Evolutionary conservation across 1,284 basidiomycete species (phyloP), one percentile per base, ranked within the genome.

Genomic region (Sanghuangporus baumii): DNA sequence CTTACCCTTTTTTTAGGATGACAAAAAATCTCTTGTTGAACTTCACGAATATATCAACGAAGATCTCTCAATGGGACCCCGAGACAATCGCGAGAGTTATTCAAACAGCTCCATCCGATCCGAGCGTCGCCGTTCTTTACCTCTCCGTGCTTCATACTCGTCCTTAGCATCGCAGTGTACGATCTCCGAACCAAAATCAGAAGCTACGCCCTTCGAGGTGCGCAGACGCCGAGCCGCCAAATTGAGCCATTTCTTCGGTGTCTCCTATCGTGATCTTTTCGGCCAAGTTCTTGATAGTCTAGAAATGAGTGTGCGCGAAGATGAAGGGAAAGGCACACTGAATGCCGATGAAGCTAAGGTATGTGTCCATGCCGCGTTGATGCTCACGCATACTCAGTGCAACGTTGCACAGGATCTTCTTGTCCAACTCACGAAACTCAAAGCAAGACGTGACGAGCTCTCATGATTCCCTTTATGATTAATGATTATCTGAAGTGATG

Each of bases 161-260:
- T 89, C 87, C 7, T 70, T 88, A 57, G 71, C 78, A 11, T 85
- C 86, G 18, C 83, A 84, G 57, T 76, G 74, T 61, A 73, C 70
- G 31, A 14, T 74, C 26, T 63, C 75, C 61, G 74, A 72, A 55
- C 74, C 80, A 26, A 75, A 78, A 60, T 76, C 80, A 1, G 78
- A 83, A 58, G 71, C 76, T 60, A 77, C 76, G 9, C 78, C 78
- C 65, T 91, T 92, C 77, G 86, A 91, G 71, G 73, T 80, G 63
- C 84, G 90, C 54, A 79, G 91, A 57, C 78, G 84, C 43, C 79
- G 86, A 58, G 90, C 89, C 2, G 89, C 90, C 61, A 93, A 93
- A 76, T 77, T 92, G 63, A 86, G 87, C 31, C 81, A 87, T 73
- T 92, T 93, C 78, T 93, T 93, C 72, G 90, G 90, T 16, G 91